A percentile compares a stretch with the other conserved stretches of the same genome.
Evolutionary conservation across 2,329 filamentous ascomycete species (phyloP).

Genomic region (Apiospora pterosperma): DNA sequence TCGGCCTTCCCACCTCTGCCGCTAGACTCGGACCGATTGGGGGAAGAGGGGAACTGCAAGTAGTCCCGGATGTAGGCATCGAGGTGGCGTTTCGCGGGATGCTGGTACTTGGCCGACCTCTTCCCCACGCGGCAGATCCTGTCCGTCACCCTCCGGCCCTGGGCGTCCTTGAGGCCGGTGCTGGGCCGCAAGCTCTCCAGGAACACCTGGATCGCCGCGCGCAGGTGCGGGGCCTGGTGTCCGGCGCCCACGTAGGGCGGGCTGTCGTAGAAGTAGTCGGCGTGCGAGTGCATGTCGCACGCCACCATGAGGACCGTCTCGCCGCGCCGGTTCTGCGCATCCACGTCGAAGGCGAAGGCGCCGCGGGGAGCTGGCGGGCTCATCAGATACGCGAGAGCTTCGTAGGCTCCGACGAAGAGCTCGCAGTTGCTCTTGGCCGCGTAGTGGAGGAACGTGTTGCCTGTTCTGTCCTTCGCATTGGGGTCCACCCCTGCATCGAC

Average conservation of each 20-base stretch:
- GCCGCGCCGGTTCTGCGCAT: neutral
- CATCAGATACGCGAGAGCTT: neutral
- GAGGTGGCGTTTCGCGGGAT: neutral
- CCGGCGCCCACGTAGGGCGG: neutral
- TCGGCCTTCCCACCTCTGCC: no score
- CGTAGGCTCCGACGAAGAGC: neutral
- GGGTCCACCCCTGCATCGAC: neutral
- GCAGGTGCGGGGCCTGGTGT: neutral
- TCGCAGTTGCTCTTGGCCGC: neutral
- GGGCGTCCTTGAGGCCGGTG: neutral
- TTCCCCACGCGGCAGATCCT: neutral
- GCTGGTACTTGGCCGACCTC: neutral
- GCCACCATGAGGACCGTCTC: neutral
- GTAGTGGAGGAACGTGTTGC: neutral
- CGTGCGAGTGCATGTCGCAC: neutral
- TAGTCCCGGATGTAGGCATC: neutral
- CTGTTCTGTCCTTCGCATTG: neutral
- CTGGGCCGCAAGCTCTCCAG: neutral
- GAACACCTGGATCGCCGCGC: neutral
- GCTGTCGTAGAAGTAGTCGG: neutral
- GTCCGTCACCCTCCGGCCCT: neutral
- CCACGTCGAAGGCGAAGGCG: neutral
- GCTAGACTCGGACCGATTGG: neutral
- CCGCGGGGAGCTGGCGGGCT: neutral
- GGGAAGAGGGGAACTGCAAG: neutral